Percentiles rank a stretch among this genome's conserved stretches.
Evolutionary conservation across 1,284 basidiomycete genomes (phyloP).

Genomic region (Microbotryum intermedium): DNA sequence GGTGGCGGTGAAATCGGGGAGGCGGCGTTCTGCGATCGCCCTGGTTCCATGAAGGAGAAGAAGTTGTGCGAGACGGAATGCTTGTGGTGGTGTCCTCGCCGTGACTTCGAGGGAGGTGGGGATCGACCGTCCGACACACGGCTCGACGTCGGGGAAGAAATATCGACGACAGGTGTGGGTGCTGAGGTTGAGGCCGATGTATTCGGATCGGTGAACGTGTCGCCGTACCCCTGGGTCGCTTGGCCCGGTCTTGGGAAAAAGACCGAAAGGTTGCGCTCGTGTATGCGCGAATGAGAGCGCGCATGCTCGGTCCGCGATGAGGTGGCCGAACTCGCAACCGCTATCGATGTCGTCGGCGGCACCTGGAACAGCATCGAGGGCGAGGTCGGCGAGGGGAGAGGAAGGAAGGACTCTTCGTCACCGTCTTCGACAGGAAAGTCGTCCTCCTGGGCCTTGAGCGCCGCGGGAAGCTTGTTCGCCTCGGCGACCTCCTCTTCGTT

Average conservation of each 20-base stretch:
- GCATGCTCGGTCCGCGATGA: conserved; percentile 37
- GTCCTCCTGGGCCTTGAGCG: not conserved
- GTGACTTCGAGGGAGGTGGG: not conserved
- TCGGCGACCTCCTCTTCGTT: not conserved
- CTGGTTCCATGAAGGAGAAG: conserved; percentile 66
- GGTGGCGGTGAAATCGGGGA: not conserved
- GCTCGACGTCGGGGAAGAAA: not conserved
- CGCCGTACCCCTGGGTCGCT: conserved; percentile 53
- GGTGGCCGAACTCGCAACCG: not conserved
- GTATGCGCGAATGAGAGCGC: conserved; percentile 61
- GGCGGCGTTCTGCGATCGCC: not conserved
- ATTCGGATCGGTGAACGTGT: conserved; percentile 52
- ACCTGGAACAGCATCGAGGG: not conserved
- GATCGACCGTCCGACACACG: not conserved
- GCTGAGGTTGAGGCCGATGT: not conserved
- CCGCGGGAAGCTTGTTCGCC: not conserved
- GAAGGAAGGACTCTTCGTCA: not conserved
- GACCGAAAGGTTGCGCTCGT: conserved; percentile 80
- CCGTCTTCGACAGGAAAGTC: not conserved
- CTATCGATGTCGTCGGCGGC: not conserved
- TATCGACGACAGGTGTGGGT: not conserved
- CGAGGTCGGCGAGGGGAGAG: not conserved
- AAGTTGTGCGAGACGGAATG: conserved; percentile 90
- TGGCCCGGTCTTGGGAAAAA: conserved; percentile 79
- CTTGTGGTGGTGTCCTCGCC: conserved; percentile 51